phyloP scores from a whole-genome alignment of 805 yeast genomes.

The Pichia californica region DNA sequence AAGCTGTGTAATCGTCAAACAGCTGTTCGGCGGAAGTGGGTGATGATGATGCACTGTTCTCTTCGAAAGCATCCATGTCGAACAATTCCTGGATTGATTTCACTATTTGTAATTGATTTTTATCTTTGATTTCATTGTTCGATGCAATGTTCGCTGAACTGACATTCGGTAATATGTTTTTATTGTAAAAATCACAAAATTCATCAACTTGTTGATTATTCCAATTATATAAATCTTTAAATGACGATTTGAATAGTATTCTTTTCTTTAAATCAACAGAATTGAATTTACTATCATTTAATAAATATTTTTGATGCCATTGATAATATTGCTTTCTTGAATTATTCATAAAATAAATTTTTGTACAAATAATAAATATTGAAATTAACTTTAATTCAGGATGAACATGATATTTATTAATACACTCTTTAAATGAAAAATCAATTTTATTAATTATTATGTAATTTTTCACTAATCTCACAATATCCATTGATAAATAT shows the following conservation, averaged over 20 bases:
- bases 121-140: not conserved
- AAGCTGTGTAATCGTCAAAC: no score
- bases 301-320: conserved; percentile 25
- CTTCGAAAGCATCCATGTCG: no score
- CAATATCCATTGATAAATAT: conserved; percentile 46
- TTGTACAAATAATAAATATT: conserved; percentile 28
- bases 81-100: conserved; percentile 5
- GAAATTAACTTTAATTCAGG: conserved; percentile 36
- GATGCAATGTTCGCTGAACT: conserved; percentile 2
- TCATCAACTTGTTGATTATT: conserved; percentile 36
- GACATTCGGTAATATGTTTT: conserved; percentile 1
- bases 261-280: conserved; percentile 14
- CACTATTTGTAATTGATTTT: conserved; percentile 1
- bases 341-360: conserved; percentile 26
- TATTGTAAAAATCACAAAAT: conserved; percentile 41
- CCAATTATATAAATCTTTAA: conserved; percentile 40
- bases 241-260: conserved; percentile 21
- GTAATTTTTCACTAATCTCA: conserved; percentile 28
- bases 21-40: no score
- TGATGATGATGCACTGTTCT: no score
- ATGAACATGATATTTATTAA: conserved; percentile 6
- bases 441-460: conserved; percentile 18
- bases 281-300: not conserved
- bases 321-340: conserved; percentile 15
- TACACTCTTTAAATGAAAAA: conserved; percentile 7